Evolutionary conservation across 78 protist species (phyloP).

Genomic region (Dictyostelium brefeldianum): DNA sequence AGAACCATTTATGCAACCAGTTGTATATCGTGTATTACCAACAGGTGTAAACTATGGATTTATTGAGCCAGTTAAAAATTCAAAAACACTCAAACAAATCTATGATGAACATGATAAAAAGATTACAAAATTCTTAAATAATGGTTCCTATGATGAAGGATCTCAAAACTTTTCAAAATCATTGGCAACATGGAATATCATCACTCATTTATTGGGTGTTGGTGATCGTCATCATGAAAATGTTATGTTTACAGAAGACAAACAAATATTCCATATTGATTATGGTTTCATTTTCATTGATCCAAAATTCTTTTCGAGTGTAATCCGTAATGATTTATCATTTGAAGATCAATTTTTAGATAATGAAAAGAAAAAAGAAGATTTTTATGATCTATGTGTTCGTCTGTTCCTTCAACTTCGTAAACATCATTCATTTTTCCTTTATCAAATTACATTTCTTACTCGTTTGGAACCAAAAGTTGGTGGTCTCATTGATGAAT

Average conservation of each 20-base stretch:
- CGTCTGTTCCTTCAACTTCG: conserved; percentile 15
- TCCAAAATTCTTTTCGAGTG: conserved; percentile 35
- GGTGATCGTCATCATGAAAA: conserved; percentile 98
- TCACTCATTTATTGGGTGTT: conserved; percentile 96
- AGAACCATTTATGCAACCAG: conserved; percentile 5
- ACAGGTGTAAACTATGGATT: conserved; percentile 71
- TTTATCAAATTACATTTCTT: conserved; percentile 53
- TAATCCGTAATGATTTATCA: conserved; percentile 8
- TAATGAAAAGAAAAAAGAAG: background rate
- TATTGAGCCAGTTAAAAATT: conserved; percentile 69
- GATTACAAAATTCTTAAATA: background rate
- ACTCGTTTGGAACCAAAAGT: conserved; percentile 34
- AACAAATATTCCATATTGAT: conserved; percentile 96
- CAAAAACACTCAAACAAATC: conserved; percentile 43
- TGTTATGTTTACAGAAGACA: conserved; percentile 87
- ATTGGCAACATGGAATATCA: conserved; percentile 96
- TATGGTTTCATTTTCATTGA: conserved; percentile 96
- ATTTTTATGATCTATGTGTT: conserved; percentile 10
- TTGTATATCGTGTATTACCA: conserved; percentile 51
- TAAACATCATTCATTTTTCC: conserved; percentile 36
- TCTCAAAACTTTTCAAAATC: background rate
- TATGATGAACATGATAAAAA: background rate
- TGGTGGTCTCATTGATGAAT: background rate
- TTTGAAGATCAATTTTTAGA: conserved; percentile 11
- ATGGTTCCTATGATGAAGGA: background rate